Evolutionary conservation across 371 early-diverging fungal species (phyloP).

Genomic region (Mortierella sp.): DNA sequence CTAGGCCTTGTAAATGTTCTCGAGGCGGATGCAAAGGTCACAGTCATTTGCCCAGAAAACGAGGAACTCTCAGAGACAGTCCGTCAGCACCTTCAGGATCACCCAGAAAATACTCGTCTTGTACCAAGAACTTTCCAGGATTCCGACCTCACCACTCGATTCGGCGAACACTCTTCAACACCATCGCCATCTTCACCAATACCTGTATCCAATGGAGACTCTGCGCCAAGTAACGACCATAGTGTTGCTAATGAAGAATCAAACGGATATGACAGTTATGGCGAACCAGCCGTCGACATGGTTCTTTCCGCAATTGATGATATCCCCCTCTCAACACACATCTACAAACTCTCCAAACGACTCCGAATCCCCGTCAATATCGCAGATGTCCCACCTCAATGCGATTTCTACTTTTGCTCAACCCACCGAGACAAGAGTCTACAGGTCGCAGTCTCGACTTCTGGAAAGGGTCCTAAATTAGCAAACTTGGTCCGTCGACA

Average conservation of each 20-base stretch:
- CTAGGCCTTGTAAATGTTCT: conserved; percentile 75
- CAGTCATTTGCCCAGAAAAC: conserved; percentile 74
- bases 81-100: conserved; percentile 55
- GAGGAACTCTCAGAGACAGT: conserved; percentile 76
- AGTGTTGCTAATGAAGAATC: background rate
- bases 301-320: conserved; percentile 88
- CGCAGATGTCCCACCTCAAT: conserved; percentile 90
- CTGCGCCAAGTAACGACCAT: no score
- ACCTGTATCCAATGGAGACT: background rate
- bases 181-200: conserved; percentile 4
- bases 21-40: conserved; percentile 85
- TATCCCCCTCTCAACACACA: conserved; percentile 75
- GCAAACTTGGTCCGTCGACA: conserved; percentile 83
- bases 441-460: conserved; percentile 92
- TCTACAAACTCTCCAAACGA: conserved; percentile 75
- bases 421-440: conserved; percentile 85
- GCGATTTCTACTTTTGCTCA: conserved; percentile 95
- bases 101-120: conserved; percentile 72
- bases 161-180: conserved; percentile 32
- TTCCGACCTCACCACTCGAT: conserved; percentile 63
- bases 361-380: conserved; percentile 91
- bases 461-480: conserved; percentile 89
- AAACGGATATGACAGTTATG: background rate
- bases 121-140: conserved; percentile 70
- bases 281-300: conserved; percentile 68